Evolutionary conservation across 768 basidiomycete genomes (phyloP).

Genomic region (Pisolithus orientalis): DNA sequence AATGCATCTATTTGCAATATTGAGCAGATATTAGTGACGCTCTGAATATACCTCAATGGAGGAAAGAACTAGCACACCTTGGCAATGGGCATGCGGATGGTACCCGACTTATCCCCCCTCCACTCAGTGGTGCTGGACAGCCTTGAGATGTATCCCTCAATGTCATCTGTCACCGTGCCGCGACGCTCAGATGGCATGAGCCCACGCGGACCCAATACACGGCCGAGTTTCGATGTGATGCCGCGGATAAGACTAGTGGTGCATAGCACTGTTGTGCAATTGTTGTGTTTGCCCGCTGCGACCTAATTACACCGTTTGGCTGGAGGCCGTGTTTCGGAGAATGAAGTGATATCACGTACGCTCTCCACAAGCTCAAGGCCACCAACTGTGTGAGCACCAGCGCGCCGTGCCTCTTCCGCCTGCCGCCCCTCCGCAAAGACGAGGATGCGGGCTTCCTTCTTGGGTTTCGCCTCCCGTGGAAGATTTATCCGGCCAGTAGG

Average conservation of each 20-base stretch:
- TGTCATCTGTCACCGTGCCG: conserved; percentile 90
- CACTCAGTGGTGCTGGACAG: conserved; percentile 85
- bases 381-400: conserved; percentile 89
- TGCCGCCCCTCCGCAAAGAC: conserved; percentile 87
- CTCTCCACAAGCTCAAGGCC: conserved; percentile 85
- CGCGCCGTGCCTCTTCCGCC: conserved; percentile 76
- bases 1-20: conserved; percentile 49
- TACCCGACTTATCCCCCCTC: conserved; percentile 85
- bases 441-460: conserved; percentile 70
- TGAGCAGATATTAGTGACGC: background rate
- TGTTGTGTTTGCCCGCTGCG: conserved; percentile 63
- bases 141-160: conserved; percentile 72
- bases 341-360: conserved; percentile 39
- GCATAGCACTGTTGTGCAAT: conserved; percentile 73
- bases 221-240: conserved; percentile 75
- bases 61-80: conserved; percentile 42
- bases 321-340: background rate
- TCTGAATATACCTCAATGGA: background rate
- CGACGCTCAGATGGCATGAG: conserved; percentile 93
- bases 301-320: conserved; percentile 39
- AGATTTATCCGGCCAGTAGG: conserved; percentile 87
- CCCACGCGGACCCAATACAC: conserved; percentile 82
- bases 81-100: conserved; percentile 76
- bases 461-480: conserved; percentile 72
- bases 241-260: conserved; percentile 72